Evolutionary conservation across 176 grass and related monocot genomes (phyloP).

Genomic region (Rhynchospora breviuscula): DNA sequence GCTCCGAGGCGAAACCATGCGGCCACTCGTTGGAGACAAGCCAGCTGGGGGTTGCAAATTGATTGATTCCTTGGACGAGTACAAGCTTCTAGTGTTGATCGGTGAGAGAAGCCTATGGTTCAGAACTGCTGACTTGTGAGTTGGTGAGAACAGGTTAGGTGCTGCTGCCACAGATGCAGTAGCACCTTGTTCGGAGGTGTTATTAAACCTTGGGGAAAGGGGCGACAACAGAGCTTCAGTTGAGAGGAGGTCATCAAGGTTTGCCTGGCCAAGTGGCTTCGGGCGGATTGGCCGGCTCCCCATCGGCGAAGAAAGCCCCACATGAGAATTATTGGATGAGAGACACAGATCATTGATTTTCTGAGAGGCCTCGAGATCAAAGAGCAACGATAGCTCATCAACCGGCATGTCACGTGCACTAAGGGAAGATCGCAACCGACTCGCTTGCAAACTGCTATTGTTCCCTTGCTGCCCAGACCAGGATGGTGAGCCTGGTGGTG

Average conservation of each 20-base stretch:
- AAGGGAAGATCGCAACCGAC: slow-evolving; percentile 72
- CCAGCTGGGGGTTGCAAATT: slow-evolving; percentile 39
- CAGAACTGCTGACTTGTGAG: slow-evolving; percentile 68
- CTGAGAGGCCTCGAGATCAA: slow-evolving; percentile 50
- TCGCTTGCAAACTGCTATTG: slow-evolving; percentile 54
- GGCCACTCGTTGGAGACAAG: slow-evolving; percentile 37
- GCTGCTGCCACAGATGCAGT: neutral
- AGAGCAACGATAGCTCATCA: slow-evolving; percentile 53
- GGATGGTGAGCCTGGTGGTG: slow-evolving; percentile 30
- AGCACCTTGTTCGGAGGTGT: slow-evolving; percentile 43
- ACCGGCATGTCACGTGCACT: slow-evolving; percentile 63
- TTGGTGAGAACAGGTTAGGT: slow-evolving; percentile 48
- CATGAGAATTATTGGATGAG: slow-evolving; percentile 16
- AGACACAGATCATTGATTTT: slow-evolving; percentile 62
- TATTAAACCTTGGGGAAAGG: slow-evolving; percentile 51
- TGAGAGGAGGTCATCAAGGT: slow-evolving; percentile 66
- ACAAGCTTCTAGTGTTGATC: slow-evolving; percentile 66
- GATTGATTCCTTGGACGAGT: slow-evolving; percentile 46
- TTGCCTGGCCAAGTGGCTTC: slow-evolving; percentile 41
- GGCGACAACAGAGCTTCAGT: slow-evolving; percentile 47
- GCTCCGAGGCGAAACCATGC: slow-evolving; percentile 43
- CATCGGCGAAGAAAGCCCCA: slow-evolving; percentile 5
- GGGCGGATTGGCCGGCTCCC: slow-evolving; percentile 31
- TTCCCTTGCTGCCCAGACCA: slow-evolving; percentile 22
- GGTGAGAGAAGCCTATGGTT: slow-evolving; percentile 66